These are phyloP conservation scores for Ramularia endophylla DNA, from an alignment of 2,329 filamentous ascomycete genomes.

Conservation along the genomic window DNA sequence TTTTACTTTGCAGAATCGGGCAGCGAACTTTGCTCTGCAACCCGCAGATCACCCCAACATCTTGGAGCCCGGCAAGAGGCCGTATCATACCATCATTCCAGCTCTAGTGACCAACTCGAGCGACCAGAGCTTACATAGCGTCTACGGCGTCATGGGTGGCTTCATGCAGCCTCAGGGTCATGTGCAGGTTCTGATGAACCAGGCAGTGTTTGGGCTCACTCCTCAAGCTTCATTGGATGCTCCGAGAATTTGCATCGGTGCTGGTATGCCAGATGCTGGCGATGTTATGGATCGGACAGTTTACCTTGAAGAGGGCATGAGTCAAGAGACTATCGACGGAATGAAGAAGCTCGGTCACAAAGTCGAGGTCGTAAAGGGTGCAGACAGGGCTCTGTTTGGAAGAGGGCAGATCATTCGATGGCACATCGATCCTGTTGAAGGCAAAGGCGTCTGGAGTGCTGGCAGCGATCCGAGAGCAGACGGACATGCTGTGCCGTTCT, in stretches of 20 bases:
- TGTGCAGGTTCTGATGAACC: slow-evolving; percentile 85
- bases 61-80: slow-evolving; percentile 74
- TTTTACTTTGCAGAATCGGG: slow-evolving; percentile 92
- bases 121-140: slow-evolving; percentile 70
- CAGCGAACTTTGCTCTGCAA: slow-evolving; percentile 73
- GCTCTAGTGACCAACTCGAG: slow-evolving; percentile 74
- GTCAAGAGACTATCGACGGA: slow-evolving; percentile 59
- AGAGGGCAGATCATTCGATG: slow-evolving; percentile 80
- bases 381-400: slow-evolving; percentile 66
- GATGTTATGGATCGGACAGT: slow-evolving; percentile 59
- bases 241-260: slow-evolving; percentile 81
- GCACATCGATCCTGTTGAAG: slow-evolving; percentile 62
- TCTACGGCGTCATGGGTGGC: slow-evolving; percentile 95
- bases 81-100: slow-evolving; percentile 97
- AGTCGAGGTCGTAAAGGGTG: slow-evolving; percentile 62
- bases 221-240: slow-evolving; percentile 88
- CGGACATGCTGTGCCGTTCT: slow-evolving; percentile 55
- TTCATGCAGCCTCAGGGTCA: slow-evolving; percentile 99
- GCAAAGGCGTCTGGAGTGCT: slow-evolving; percentile 70
- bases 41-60: slow-evolving; percentile 66
- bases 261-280: slow-evolving; percentile 59
- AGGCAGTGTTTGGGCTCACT: slow-evolving; percentile 72
- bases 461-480: slow-evolving; percentile 87
- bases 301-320: slow-evolving; percentile 77
- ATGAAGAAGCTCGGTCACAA: slow-evolving; percentile 66